phyloP scores from a whole-genome alignment of 306 rosid genomes.

The Vachellia collinsii region DNA sequence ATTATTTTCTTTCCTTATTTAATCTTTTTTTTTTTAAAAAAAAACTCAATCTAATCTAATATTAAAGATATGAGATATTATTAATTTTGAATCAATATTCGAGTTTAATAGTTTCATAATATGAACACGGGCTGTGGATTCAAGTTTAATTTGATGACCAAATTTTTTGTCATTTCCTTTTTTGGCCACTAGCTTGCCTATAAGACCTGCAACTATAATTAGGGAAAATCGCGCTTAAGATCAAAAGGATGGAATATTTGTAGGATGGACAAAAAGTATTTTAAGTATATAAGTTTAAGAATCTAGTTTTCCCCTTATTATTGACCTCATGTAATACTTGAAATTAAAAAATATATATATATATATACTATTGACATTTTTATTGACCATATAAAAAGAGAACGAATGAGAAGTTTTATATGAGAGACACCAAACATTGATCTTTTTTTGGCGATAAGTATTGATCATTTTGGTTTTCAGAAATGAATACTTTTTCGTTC shows the following conservation, averaged over 20 bases:
- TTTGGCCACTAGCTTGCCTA: not conserved
- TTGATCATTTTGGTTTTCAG: not conserved
- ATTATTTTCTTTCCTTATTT: too few relatives aligned
- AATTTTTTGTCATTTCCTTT: not conserved
- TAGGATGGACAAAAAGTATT: not conserved
- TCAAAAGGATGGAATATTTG: not conserved
- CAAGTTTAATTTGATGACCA: not conserved
- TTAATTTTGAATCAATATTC: too few relatives aligned
- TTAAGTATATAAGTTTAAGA: not conserved
- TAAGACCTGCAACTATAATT: not conserved
- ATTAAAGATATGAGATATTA: too few relatives aligned
- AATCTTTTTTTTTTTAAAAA: too few relatives aligned
- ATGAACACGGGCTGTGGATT: too few relatives aligned
- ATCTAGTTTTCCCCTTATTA: not conserved
- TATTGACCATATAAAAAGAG: not conserved
- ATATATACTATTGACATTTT: not conserved
- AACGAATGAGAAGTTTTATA: too few relatives aligned
- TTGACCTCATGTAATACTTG: not conserved
- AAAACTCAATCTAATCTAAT: too few relatives aligned
- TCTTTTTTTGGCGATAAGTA: too few relatives aligned
- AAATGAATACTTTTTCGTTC: not conserved
- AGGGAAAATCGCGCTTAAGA: not conserved
- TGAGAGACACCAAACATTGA: too few relatives aligned
- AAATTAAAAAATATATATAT: not conserved
- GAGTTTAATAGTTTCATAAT: too few relatives aligned